phyloP scores from a whole-genome alignment of 2,329 filamentous ascomycete genomes.

The Acarospora socialis region DNA sequence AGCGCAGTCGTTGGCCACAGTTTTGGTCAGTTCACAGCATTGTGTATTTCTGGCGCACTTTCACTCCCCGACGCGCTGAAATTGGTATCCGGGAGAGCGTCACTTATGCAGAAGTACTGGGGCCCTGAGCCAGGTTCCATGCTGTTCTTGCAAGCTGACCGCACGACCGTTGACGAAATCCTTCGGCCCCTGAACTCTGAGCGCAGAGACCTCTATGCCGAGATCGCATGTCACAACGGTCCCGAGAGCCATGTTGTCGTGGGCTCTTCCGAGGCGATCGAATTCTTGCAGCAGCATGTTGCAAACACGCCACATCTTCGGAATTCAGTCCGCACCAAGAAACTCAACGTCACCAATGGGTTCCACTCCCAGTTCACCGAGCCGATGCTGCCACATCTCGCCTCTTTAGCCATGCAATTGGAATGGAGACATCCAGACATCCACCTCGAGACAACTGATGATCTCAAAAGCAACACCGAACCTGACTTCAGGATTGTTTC shows the following conservation, averaged over 20 bases:
- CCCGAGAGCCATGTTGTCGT: slow-evolving; percentile 20
- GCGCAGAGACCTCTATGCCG: slow-evolving; percentile 5
- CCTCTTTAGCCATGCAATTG: too few species aligned
- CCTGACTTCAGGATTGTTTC: too few species aligned
- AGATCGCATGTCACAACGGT: slow-evolving; percentile 24
- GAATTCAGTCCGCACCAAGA: slow-evolving; percentile 17
- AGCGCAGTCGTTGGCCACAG: slow-evolving; percentile 24
- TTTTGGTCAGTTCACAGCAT: slow-evolving; percentile 24
- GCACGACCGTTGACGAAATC: slow-evolving; percentile 15
- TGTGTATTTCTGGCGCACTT: slow-evolving; percentile 21
- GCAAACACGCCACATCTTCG: background rate
- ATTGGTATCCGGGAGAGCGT: slow-evolving; percentile 21
- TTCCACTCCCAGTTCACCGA: too few species aligned
- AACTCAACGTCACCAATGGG: slow-evolving; percentile 27
- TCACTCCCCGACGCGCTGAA: slow-evolving; percentile 19
- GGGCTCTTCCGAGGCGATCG: slow-evolving; percentile 18
- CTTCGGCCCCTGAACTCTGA: slow-evolving; percentile 7
- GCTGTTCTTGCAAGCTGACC: slow-evolving; percentile 22
- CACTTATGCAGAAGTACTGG: slow-evolving; percentile 21
- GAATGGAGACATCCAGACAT: too few species aligned
- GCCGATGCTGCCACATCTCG: too few species aligned
- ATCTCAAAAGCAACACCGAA: too few species aligned
- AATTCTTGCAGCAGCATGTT: slow-evolving; percentile 6
- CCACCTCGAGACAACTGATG: too few species aligned
- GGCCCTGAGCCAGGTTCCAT: slow-evolving; percentile 21